Evolutionary conservation across 352 stramenopile genomes (phyloP), one percentile per base, ranked within the genome.

Genomic region (Pythium aphanidermatum): DNA sequence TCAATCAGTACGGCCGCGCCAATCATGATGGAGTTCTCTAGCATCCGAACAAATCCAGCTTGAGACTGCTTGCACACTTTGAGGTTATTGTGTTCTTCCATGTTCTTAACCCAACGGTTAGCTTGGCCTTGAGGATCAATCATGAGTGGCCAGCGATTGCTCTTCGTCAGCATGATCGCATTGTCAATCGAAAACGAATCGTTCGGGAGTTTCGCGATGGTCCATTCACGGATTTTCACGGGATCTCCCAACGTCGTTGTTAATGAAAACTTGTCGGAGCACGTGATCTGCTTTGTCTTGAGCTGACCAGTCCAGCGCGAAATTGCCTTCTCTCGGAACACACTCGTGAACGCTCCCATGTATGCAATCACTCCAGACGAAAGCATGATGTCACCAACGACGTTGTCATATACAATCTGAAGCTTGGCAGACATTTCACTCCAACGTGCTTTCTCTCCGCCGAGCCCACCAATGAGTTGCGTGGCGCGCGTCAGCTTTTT

Each of bases 161-260:
- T 92, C 11, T 77, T 64, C 26, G 88, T 76, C 12, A 98, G 52
- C 77, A 98, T 96, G 58, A 98, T 96, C 10, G 74, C 92, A 48
- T 98, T 98, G 46, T 98, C 92, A 32, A 98, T 96, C 37, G 77
- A 96, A 47, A 98, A 97, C 9, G 79, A 90, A 60, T 98, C 93
- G 46, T 96, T 97, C 5, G 94, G 94, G 6, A 98, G 68, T 53
- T 96, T 95, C n/a, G 86, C 81, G 37, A 98, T 97, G 23, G 89
- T 95, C 92, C 92, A 98, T 30, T 76, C 70, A 12, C 92, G 88
- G 45, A 98, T 97, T 51, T 90, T 79, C 2, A 98, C 90, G 2
- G 83, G 66, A 42, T 98, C 89, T 1, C 89, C 92, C 9, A 98
- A 65, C 19, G 87, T 97, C 10, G 71, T 75, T 0, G 80, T 88